phyloP scores from a whole-genome alignment of 495 filamentous ascomycete genomes.

The Podospora appendiculata region DNA sequence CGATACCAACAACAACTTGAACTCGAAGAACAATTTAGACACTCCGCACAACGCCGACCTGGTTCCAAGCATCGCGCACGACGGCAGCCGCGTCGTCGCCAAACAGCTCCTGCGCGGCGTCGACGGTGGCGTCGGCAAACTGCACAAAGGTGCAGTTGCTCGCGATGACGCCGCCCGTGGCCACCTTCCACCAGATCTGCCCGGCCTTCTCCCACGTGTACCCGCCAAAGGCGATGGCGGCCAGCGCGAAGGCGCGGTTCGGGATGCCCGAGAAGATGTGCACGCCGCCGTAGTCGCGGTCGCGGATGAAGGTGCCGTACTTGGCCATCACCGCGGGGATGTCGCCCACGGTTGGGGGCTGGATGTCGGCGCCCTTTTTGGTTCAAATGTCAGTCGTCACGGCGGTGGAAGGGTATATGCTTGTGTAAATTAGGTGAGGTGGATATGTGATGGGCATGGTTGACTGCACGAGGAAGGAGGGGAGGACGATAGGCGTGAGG shows the following conservation, averaged over 20 bases:
- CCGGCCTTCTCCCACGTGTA: slow-evolving; percentile 37
- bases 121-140: slow-evolving; percentile 32
- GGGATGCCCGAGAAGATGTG: slow-evolving; percentile 3
- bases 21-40: neutral
- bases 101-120: slow-evolving; percentile 26
- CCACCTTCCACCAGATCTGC: slow-evolving; percentile 11
- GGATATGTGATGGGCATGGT: too few relatives aligned
- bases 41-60: slow-evolving; percentile 13
- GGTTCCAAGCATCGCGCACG: slow-evolving; percentile 28
- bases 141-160: slow-evolving; percentile 26
- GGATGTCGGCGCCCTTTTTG: slow-evolving; percentile 37
- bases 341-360: slow-evolving; percentile 29
- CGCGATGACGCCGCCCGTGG: neutral
- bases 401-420: too few relatives aligned
- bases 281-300: slow-evolving; percentile 3
- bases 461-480: neutral
- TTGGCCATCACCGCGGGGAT: slow-evolving; percentile 8
- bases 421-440: too few relatives aligned
- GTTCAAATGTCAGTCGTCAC: too few relatives aligned
- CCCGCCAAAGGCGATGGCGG: slow-evolving; percentile 28
- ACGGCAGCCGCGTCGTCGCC: slow-evolving; percentile 23
- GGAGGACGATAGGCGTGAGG: too few relatives aligned
- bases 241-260: slow-evolving; percentile 40
- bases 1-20: neutral
- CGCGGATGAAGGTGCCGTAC: slow-evolving; percentile 40